Base-by-base conservation (phyloP, 495 filamentous ascomycete genomes). In the Cryomyces minteri region DNA sequence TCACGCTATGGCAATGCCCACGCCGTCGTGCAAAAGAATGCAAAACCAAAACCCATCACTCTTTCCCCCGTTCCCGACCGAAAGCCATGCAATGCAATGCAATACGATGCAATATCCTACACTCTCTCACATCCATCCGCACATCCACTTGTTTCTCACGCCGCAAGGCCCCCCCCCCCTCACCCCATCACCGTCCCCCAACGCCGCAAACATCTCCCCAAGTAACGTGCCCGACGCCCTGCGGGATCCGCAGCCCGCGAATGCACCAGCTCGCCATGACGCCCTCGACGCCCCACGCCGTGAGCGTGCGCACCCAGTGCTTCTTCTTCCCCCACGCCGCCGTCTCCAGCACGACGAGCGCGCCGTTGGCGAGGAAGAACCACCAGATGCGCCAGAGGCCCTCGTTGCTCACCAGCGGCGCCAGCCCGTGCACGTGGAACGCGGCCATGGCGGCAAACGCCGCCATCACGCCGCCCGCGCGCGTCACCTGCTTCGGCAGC, bases 281-380 rank as follows among this genome's bases (percentile, higher is more conserved):
- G 12, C 52, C 55, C 49, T 64, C 56, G 43, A 61, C 55, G 31
- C 37, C 41, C 61, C 61, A 64, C 5, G 59, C 56, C 32, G 58
- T 28, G n/a, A 42, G 38, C 11, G 54, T 43, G 44, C 56, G 57
- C 10, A 50, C 10, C 56, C 56, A 61, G 33, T 61, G 54, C 40
- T 46, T 58, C 46, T 52, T 53, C 39, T 50, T 51, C n/a, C 61
- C 61, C 61, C 61, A 64, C 32, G 62, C 49, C 5, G 48, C 49
- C 6, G 49, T 53, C 39, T 64, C 61, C 0, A 44, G 9, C 2
- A 64, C 54, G 0, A 59, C 61, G n/a, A 47, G 51, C 6, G 62
- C 40, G 4, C 61, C 61, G 42, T 64, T 64, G 12, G 53, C 34
- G 25, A 61, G 32, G 43, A 64, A 64, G 46, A 64, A 64, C 25